These are phyloP conservation scores for Chloranthus sessilifolius DNA, from an alignment of 164 flowering plant species.

Conservation along the genomic window DNA sequence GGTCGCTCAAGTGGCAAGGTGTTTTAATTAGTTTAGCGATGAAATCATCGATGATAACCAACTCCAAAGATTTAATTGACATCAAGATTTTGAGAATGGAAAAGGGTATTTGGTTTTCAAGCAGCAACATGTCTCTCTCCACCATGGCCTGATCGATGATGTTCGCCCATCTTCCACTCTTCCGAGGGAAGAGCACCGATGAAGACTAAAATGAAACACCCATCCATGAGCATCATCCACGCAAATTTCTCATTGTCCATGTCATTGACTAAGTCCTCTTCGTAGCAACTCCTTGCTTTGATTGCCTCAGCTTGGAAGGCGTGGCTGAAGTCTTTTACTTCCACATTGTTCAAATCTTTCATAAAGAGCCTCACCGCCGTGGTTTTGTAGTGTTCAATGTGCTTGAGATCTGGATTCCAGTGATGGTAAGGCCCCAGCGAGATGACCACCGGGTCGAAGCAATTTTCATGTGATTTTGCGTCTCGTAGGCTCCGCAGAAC, in stretches of 20 bases:
- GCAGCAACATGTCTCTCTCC: conserved; percentile 15
- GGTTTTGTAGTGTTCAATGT: conserved; percentile 12
- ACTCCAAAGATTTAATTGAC: too few relatives aligned
- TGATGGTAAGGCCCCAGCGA: conserved; percentile 31
- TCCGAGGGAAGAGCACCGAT: conserved; percentile 6
- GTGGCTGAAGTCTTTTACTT: not conserved
- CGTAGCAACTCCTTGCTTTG: conserved; percentile 9
- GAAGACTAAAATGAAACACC: conserved; percentile 1
- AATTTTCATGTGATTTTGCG: not conserved
- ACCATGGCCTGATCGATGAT: not conserved
- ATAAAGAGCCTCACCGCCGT: conserved; percentile 1
- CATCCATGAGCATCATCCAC: conserved; percentile 15
- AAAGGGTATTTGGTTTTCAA: conserved; percentile 20
- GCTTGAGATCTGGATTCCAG: conserved; percentile 2
- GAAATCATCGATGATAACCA: too few relatives aligned
- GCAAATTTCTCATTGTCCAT: conserved; percentile 8
- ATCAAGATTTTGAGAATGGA: not conserved
- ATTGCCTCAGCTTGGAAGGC: not conserved
- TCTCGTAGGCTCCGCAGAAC: not conserved
- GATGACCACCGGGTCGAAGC: conserved; percentile 18
- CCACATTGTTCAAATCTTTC: not conserved
- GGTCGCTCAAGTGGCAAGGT: not conserved
- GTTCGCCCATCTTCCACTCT: not conserved
- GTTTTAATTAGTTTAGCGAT: not conserved
- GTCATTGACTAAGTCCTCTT: not conserved